A percentile compares a stretch with the other conserved stretches of the same genome.
phyloP scores from a whole-genome alignment of 2,329 filamentous ascomycete species.

The Venturia oleaginea region DNA sequence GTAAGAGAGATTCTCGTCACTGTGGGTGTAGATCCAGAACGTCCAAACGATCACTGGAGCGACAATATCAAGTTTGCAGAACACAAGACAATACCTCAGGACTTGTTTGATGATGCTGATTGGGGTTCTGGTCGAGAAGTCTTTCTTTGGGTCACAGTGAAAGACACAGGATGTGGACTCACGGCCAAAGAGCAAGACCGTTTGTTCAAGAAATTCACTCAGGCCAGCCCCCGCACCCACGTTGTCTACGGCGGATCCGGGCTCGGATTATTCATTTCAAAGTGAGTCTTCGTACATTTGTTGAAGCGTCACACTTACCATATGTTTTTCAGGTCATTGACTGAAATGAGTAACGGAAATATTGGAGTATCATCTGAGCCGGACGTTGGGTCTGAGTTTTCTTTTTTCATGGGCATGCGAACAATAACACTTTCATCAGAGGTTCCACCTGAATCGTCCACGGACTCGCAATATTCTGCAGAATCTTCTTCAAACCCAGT shows the following conservation, averaged over 20 bases:
- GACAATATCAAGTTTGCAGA: background rate
- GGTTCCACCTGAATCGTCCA: background rate
- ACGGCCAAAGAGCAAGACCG: constrained; percentile 44
- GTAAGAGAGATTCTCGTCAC: background rate
- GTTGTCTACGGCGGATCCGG: constrained; percentile 5
- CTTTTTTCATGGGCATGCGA: constrained; percentile 50
- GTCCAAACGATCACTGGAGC: background rate
- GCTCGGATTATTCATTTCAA: background rate
- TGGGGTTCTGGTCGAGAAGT: constrained; percentile 17
- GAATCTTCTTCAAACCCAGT: background rate
- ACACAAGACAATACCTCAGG: background rate
- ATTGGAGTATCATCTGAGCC: constrained; percentile 55
- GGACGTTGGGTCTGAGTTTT: constrained; percentile 55
- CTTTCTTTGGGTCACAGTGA: constrained; percentile 53
- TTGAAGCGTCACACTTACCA: no score
- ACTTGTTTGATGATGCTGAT: background rate
- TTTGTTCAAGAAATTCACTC: constrained; percentile 61
- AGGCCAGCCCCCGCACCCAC: constrained; percentile 58
- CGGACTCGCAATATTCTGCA: background rate
- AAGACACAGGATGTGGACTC: constrained; percentile 58
- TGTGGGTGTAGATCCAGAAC: background rate
- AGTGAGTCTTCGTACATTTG: no score
- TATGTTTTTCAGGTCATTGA: no score
- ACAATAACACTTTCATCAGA: no score
- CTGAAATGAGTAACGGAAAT: constrained; percentile 46